Conservation (phyloP, 1,284 basidiomycete genomes). For the Nidula niveotomentosa region DNA sequence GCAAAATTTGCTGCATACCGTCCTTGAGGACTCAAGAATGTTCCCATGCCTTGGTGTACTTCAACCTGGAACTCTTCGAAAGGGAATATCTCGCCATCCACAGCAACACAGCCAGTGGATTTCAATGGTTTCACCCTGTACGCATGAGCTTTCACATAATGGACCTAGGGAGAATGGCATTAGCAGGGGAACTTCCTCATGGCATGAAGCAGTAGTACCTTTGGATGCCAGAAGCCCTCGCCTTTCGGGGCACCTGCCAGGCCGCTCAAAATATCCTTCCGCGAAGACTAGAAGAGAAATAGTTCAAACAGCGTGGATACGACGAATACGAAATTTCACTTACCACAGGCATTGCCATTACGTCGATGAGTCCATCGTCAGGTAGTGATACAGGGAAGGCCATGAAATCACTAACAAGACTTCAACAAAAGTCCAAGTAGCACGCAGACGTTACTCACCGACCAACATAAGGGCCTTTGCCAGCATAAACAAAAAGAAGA, state of each 20-base stretch:
- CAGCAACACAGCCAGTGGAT: slow-evolving; percentile 52
- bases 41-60: slow-evolving; percentile 71
- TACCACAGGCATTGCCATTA: slow-evolving; percentile 71
- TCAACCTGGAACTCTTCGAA: slow-evolving; percentile 86
- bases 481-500: slow-evolving; percentile 70
- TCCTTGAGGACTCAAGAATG: slow-evolving; percentile 70
- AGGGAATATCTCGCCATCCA: slow-evolving; percentile 86
- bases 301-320: neutral
- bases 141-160: slow-evolving; percentile 79
- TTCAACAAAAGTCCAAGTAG: neutral
- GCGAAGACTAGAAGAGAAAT: slow-evolving; percentile 40
- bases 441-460: slow-evolving; percentile 36
- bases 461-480: slow-evolving; percentile 72
- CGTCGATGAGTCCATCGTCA: slow-evolving; percentile 81
- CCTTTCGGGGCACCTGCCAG: slow-evolving; percentile 75
- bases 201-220: slow-evolving; percentile 39
- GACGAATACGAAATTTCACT: slow-evolving; percentile 9
- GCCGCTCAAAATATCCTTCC: slow-evolving; percentile 55
- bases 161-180: slow-evolving; percentile 45
- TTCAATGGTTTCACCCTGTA: slow-evolving; percentile 72
- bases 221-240: slow-evolving; percentile 64
- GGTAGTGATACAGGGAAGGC: slow-evolving; percentile 83
- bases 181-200: slow-evolving; percentile 1
- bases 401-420: slow-evolving; percentile 65
- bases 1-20: slow-evolving; percentile 59